Evolutionary conservation across 2,329 filamentous ascomycete genomes (phyloP).

Genomic region (Alternaria metachromatica): DNA sequence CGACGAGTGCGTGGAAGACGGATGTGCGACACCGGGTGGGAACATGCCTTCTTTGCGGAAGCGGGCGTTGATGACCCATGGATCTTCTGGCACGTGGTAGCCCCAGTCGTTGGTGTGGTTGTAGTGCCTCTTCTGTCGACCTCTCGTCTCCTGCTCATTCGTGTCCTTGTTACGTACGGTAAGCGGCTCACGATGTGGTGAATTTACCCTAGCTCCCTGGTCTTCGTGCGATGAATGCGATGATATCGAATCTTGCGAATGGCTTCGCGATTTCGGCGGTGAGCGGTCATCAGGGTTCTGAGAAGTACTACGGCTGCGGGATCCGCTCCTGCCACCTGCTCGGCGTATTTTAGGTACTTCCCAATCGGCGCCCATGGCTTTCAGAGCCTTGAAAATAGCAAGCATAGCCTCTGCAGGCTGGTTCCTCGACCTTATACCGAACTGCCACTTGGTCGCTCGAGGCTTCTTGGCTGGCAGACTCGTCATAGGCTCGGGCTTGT

Average conservation of each 20-base stretch:
- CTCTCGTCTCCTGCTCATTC: conserved; percentile 32
- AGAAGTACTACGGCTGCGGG: conserved; percentile 42
- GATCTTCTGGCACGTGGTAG: conserved; percentile 89
- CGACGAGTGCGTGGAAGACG: conserved; percentile 58
- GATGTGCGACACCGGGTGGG: conserved; percentile 57
- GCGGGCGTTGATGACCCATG: conserved; percentile 91
- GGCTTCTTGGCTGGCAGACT: conserved; percentile 69
- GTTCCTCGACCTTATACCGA: conserved; percentile 93
- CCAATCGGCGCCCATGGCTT: conserved; percentile 89
- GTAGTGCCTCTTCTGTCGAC: conserved; percentile 51
- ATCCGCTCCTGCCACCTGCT: conserved; percentile 50
- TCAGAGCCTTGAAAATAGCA: conserved; percentile 91
- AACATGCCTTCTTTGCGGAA: conserved; percentile 83
- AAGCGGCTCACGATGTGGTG: conserved; percentile 35
- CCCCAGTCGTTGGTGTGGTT: conserved; percentile 61
- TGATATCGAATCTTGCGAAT: conserved; percentile 41
- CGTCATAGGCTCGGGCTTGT: conserved; percentile 63
- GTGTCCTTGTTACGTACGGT: conserved; percentile 36
- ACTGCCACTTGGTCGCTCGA: conserved; percentile 93
- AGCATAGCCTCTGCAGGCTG: conserved; percentile 92
- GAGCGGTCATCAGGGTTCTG: conserved; percentile 34
- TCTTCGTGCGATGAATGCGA: conserved; percentile 40
- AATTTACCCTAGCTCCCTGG: conserved; percentile 14
- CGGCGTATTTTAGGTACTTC: conserved; percentile 60
- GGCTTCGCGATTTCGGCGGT: conserved; percentile 42